These are phyloP conservation scores for Larix sibirica DNA, from an alignment of 83 land plant genomes.

Conservation along the genomic window DNA sequence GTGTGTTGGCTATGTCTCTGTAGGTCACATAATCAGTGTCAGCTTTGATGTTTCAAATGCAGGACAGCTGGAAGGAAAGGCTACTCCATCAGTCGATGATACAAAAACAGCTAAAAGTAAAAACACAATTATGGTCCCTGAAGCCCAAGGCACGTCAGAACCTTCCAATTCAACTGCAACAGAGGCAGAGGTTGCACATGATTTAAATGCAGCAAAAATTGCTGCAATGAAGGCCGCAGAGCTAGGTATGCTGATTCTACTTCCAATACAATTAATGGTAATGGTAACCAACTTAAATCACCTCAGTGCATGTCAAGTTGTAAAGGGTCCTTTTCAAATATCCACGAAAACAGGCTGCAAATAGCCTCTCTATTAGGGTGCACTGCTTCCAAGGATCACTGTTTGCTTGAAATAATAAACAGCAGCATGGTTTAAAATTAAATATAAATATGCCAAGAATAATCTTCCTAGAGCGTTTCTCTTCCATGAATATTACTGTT, in stretches of 20 bases:
- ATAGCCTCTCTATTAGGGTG: no score
- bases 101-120: conserved; percentile 25
- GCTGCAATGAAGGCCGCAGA: conserved; percentile 85
- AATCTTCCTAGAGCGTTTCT: no score
- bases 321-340: neutral
- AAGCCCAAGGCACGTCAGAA: conserved; percentile 21
- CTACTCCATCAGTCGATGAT: conserved; percentile 14
- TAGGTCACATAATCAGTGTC: neutral
- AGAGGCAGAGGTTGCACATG: conserved; percentile 27
- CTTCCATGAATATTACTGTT: no score
- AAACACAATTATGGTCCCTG: conserved; percentile 24
- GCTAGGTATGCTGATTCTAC: conserved; percentile 34
- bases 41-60: neutral
- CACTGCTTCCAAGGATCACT: no score
- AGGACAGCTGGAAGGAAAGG: conserved; percentile 1
- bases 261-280: neutral
- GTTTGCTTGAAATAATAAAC: no score
- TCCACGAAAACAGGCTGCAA: no score
- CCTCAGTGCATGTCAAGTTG: neutral
- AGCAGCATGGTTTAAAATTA: no score
- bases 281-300: neutral
- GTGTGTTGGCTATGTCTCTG: neutral
- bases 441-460: no score
- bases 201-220: conserved; percentile 63
- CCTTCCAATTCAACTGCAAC: conserved; percentile 19